Conservation (phyloP, 805 yeast genomes). For the Ogataea populi-albae region DNA sequence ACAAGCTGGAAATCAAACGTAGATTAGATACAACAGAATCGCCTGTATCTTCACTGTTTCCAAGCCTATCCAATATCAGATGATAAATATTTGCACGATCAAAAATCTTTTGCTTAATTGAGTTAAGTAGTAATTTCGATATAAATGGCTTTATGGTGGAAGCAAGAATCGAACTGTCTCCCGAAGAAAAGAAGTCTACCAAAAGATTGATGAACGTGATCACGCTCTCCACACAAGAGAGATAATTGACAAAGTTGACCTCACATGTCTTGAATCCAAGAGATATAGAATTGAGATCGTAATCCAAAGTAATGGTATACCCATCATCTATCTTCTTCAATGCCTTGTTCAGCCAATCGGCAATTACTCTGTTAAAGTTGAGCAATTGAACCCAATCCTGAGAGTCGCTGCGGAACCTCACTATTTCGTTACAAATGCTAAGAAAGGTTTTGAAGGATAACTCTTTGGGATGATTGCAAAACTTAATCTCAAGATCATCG, state of each 20-base stretch:
- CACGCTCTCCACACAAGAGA: conserved; percentile 20
- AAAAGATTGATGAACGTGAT: conserved; percentile 25
- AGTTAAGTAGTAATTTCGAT: conserved; percentile 19
- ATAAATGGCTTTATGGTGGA: conserved; percentile 16
- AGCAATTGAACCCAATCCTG: conserved; percentile 13
- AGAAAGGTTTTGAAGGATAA: conserved; percentile 18
- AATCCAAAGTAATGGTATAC: conserved; percentile 1
- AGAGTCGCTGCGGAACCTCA: conserved; percentile 3
- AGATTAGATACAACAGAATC: conserved; percentile 12
- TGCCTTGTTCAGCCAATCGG: conserved; percentile 20
- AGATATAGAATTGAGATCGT: conserved; percentile 5
- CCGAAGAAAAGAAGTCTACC: conserved; percentile 10
- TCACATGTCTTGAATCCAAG: conserved; percentile 5
- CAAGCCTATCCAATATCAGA: conserved; percentile 24
- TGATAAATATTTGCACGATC: conserved; percentile 24
- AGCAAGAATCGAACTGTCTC: conserved; percentile 13
- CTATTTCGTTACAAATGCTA: conserved; percentile 10
- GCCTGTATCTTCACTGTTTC: conserved; percentile 6
- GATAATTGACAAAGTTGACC: conserved; percentile 4
- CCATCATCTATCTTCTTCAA: conserved; percentile 17
- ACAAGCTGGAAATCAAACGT: conserved; percentile 18
- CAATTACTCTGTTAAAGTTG: conserved; percentile 24
- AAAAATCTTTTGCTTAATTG: conserved; percentile 24
- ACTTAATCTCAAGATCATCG: conserved; percentile 11
- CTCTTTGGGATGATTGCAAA: conserved; percentile 9